Base-by-base conservation (phyloP, 2,329 filamentous ascomycete species). In the Penicillium expansum region DNA sequence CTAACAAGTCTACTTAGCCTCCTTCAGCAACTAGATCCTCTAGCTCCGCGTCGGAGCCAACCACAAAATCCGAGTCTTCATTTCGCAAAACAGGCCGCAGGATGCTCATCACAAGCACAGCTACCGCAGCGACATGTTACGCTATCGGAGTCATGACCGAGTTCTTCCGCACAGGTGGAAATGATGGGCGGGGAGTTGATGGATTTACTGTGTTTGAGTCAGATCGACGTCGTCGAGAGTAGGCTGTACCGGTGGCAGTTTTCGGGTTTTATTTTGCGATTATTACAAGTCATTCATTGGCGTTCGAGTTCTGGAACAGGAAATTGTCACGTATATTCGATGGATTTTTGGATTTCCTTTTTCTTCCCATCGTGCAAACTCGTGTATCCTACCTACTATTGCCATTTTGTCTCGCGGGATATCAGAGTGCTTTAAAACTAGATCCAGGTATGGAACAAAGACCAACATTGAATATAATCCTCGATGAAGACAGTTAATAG, bases 81-180 rank as follows among this genome's bases (percentile, higher is more conserved):
- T 33, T 63, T 27, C 54, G 62, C 29, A 68, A 59, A n/a, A 39
- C 62, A 8, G 13, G 72, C 5, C 70, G 72, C 24, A 65, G 72
- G 38, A 70, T 76, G 58, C 22, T 77, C 8, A 55, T 76, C n/a
- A 63, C 70, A 22, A 71, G 75, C 6, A 62, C 62, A 1, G 67
- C 65, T 4, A 74, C 73, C 2, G 74, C 70, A 24, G 72, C 64
- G 33, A 72, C 73, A 5, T 77, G 72, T 54, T 78, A 78, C 64
- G 74, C 74, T 2, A 62, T 76, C 33, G 75, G 75, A 4, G 74
- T 75, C 33, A 68, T 75, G 5, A 63, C 59, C 11, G 75, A 78
- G 59, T 77, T 74, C 59, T 77, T 77, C 61, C 69, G 74, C 27
- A 76, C 74, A 13, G 75, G 75, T 6, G 75, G 75, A 0, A 38